phyloP scores from a whole-genome alignment of 2,329 filamentous ascomycete genomes.

The Curvularia lunata region DNA sequence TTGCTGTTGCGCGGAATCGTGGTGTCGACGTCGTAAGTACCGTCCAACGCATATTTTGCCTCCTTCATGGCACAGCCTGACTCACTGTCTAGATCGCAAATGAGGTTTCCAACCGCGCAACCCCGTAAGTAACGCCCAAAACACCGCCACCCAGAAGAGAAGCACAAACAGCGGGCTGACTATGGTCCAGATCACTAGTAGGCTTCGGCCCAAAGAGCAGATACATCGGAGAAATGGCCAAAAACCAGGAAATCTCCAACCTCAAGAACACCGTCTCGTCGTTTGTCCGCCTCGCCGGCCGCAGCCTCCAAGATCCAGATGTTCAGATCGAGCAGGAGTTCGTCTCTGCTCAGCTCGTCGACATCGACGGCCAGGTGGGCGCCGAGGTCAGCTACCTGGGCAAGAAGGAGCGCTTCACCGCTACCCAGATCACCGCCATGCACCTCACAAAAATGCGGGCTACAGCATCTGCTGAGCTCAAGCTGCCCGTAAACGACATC shows the following conservation, averaged over 20 bases:
- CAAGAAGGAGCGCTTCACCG: constrained; percentile 95
- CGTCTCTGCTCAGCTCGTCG: constrained; percentile 83
- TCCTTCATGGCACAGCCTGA: constrained; percentile 8
- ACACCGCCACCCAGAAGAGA: constrained; percentile 16
- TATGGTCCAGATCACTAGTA: constrained; percentile 71
- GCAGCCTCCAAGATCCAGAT: constrained; percentile 87
- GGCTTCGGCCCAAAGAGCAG: constrained; percentile 93
- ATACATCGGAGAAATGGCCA: constrained; percentile 92
- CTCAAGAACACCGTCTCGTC: constrained; percentile 97
- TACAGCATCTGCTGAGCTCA: constrained; percentile 85
- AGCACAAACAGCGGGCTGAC: constrained; percentile 20
- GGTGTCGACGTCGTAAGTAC: constrained; percentile 96
- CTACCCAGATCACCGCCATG: constrained; percentile 92
- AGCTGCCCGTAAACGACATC: constrained; percentile 87
- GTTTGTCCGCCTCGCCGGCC: constrained; percentile 90
- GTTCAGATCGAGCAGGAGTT: constrained; percentile 90
- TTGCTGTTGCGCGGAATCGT: constrained; percentile 96
- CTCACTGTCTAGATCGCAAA: constrained; percentile 79
- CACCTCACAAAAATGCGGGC: constrained; percentile 93
- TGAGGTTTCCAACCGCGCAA: constrained; percentile 97
- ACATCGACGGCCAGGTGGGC: constrained; percentile 92
- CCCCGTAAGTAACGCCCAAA: constrained; percentile 74
- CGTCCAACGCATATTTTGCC: neutral
- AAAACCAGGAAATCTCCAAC: constrained; percentile 99
- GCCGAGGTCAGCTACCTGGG: constrained; percentile 92